Conservation (phyloP, 1,284 basidiomycete genomes). For the Singerocomus inundabilis region DNA sequence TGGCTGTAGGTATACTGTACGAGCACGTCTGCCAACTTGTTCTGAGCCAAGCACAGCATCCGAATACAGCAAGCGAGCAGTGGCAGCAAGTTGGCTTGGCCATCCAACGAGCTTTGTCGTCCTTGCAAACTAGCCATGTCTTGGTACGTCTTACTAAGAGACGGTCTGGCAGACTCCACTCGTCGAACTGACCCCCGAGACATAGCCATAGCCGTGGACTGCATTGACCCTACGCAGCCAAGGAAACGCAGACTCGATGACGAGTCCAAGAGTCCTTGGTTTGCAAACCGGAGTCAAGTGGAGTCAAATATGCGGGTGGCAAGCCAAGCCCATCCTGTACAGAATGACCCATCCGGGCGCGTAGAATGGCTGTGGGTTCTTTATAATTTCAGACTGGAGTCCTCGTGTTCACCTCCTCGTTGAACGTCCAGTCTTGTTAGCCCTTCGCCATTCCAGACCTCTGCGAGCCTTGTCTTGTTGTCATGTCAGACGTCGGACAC, state of each 20-base stretch:
- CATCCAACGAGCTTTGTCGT: background rate
- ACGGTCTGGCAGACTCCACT: background rate
- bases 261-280: background rate
- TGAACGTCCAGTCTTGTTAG: conserved; percentile 1
- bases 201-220: conserved; percentile 2
- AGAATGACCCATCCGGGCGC: background rate
- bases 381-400: conserved; percentile 11
- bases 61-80: conserved; percentile 16
- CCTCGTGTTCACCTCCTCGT: background rate
- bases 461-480: background rate
- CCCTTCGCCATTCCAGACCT: background rate
- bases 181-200: no score
- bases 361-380: background rate
- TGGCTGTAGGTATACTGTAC: background rate
- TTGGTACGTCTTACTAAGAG: background rate
- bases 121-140: background rate
- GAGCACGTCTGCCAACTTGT: background rate
- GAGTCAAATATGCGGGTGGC: conserved; percentile 11
- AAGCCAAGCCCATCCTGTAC: conserved; percentile 17
- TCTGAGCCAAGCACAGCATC: background rate
- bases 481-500: conserved; percentile 1
- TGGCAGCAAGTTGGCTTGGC: no score
- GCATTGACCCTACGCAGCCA: background rate
- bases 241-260: background rate
- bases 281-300: background rate